Base-by-base conservation (phyloP, 331 rosid species). In the Malus hybrid region DNA sequence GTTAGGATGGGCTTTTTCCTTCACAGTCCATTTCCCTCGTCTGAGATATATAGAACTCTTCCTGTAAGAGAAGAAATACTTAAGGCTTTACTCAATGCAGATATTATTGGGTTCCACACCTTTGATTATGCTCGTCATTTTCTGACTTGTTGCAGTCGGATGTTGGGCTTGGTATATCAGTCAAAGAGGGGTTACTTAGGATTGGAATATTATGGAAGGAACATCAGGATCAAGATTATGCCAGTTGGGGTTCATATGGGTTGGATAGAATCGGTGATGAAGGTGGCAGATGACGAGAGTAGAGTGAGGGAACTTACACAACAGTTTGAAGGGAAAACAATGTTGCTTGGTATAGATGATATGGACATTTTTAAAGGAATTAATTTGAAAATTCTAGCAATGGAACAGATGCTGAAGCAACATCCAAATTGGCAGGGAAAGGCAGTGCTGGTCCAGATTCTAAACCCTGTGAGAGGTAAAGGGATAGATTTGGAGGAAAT, bases 21-120 rank as follows among this genome's bases (percentile, higher is more conserved):
- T 79, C 98, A 93, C 74, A 93, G 98, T 75, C 97, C 98, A 68
- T 93, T 93, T 83, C 98, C 98, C 6, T 93, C 98, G 10, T 93
- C 98, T 27, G 98, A 93, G 89, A 93, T 93, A 76, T 88, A 93
- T 72, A 80, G 93, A 81, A 88, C 98, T 67, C 94, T 93, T 80
- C 93, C 97, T 20, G 91, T 91, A 31, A 86, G 97, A 83, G 98
- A 89, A 79, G 97, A 93, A 85, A 89, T 93, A 80, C 92, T 93
- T 66, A 91, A 89, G 86, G 97, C 98, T 27, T 74, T 90, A 75
- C 91, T 93, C 29, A 93, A 93, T 81, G 86, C 92, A 18, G 97
- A 93, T 78, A 84, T 93, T 75, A 93, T 93, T 69, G 98, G 97
- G 34, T 93, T 93, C 81, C 98, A 93, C 84, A 93, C 98, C 59